A percentile compares a stretch with the other conserved stretches of the same genome.
phyloP scores from a whole-genome alignment of 768 basidiomycete species.

The Cyclocybe cylindracea region DNA sequence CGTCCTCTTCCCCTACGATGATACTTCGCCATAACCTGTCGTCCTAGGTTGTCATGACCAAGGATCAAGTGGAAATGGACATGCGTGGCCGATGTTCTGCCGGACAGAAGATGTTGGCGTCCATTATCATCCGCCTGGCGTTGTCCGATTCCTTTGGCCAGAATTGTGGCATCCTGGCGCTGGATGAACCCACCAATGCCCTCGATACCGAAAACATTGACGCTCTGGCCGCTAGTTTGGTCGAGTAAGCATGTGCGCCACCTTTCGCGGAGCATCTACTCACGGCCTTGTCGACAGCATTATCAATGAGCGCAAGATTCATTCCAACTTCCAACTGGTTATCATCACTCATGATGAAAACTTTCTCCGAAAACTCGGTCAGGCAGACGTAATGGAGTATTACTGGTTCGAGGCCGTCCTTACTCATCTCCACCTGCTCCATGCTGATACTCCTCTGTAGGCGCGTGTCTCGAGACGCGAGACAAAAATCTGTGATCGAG shows the following conservation, averaged over 20 bases:
- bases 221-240: slow-evolving; percentile 86
- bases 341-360: slow-evolving; percentile 98
- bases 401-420: slow-evolving; percentile 69
- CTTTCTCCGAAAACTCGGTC: slow-evolving; percentile 88
- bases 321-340: slow-evolving; percentile 94
- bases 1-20: slow-evolving; percentile 14
- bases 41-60: slow-evolving; percentile 94
- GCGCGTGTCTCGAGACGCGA: slow-evolving; percentile 71
- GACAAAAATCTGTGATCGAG: slow-evolving; percentile 81
- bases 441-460: slow-evolving; percentile 37
- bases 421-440: background rate
- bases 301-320: slow-evolving; percentile 87
- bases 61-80: slow-evolving; percentile 99
- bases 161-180: slow-evolving; percentile 95
- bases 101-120: slow-evolving; percentile 98
- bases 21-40: slow-evolving; percentile 11
- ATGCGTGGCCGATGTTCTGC: slow-evolving; percentile 99
- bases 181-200: slow-evolving; percentile 98
- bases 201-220: slow-evolving; percentile 96
- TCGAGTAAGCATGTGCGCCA: slow-evolving; percentile 65
- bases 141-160: slow-evolving; percentile 97
- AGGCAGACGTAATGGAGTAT: slow-evolving; percentile 90
- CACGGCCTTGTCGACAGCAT: slow-evolving; percentile 51
- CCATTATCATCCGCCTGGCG: slow-evolving; percentile 96
- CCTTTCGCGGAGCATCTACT: background rate